These are phyloP conservation scores for Russula griseocarnosa DNA, from an alignment of 768 basidiomycete species.

Conservation along the genomic window DNA sequence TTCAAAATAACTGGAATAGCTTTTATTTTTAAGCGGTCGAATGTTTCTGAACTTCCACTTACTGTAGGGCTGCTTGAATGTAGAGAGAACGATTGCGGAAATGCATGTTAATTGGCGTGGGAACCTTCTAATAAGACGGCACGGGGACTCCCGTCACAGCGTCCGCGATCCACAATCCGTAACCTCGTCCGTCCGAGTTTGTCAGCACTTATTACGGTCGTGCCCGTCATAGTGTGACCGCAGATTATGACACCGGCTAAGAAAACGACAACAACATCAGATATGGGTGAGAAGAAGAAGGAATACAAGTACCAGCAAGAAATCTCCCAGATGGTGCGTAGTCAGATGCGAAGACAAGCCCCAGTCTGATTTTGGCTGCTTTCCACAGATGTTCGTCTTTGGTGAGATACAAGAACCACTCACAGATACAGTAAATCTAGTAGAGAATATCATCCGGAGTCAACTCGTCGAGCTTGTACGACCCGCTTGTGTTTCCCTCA, in stretches of 20 bases:
- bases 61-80: no score
- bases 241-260: conserved; percentile 27
- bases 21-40: no score
- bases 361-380: conserved; percentile 2
- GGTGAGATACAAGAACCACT: conserved; percentile 91
- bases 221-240: not conserved
- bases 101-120: not conserved
- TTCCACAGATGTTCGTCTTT: conserved; percentile 87
- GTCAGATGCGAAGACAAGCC: not conserved
- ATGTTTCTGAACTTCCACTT: no score
- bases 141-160: no score
- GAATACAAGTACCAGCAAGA: conserved; percentile 90
- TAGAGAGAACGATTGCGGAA: not conserved
- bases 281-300: conserved; percentile 31
- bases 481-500: not conserved
- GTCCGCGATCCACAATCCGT: no score
- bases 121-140: not conserved
- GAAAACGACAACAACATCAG: conserved; percentile 16
- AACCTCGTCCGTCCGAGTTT: not conserved
- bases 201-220: not conserved
- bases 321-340: conserved; percentile 85
- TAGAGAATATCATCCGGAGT: conserved; percentile 91
- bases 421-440: conserved; percentile 81
- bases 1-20: no score
- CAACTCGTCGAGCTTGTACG: conserved; percentile 86